Conservation (phyloP, 2,329 filamentous ascomycete species). For the Fusarium bactridioides region DNA sequence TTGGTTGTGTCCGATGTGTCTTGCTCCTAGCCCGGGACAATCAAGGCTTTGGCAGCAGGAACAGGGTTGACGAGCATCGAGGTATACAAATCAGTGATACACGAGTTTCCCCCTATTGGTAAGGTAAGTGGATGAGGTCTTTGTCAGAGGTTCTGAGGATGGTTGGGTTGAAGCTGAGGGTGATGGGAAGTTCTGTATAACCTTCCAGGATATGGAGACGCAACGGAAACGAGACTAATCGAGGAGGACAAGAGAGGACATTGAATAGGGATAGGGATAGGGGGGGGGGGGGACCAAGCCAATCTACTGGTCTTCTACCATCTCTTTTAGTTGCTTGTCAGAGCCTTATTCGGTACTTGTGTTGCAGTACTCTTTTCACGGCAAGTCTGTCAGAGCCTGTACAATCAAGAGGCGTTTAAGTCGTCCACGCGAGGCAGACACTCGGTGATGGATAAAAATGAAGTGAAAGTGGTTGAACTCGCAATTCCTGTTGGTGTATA, state of each 20-base stretch:
- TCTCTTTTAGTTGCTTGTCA: neutral
- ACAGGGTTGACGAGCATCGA: constrained; percentile 23
- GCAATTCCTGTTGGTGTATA: neutral
- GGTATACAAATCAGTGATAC: neutral
- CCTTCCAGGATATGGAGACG: constrained; percentile 4
- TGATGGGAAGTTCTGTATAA: constrained; percentile 29
- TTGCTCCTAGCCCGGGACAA: constrained; percentile 30
- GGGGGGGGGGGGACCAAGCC: neutral
- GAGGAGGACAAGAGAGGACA: neutral
- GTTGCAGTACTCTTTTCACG: neutral
- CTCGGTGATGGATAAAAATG: neutral
- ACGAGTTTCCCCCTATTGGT: neutral
- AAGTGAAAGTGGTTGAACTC: neutral
- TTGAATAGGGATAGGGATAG: neutral
- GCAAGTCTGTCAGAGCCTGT: constrained; percentile 18
- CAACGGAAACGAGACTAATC: neutral
- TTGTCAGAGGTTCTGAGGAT: neutral
- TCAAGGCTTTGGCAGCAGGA: constrained; percentile 28
- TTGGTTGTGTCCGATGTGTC: neutral
- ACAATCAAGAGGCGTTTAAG: constrained; percentile 7
- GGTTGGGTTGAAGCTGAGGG: neutral
- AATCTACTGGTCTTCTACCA: neutral
- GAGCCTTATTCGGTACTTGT: constrained; percentile 30
- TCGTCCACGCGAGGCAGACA: constrained; percentile 20
- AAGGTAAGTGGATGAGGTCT: neutral